A percentile compares a stretch with the other conserved stretches of the same genome.
phyloP scores from a whole-genome alignment of 345 rosid genomes.

The Eucalyptus sp. region DNA sequence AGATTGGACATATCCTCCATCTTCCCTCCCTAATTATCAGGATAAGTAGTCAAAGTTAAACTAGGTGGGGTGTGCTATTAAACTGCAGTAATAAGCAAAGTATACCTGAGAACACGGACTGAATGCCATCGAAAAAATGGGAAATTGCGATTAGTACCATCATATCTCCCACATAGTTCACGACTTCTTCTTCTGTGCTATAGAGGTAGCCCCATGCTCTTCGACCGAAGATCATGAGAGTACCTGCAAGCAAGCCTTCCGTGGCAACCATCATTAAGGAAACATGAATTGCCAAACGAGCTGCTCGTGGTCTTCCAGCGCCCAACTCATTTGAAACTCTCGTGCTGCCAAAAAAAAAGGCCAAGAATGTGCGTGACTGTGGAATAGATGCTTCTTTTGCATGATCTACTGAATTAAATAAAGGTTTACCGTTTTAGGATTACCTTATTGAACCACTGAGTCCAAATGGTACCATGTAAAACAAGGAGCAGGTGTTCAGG shows the following conservation, averaged over 20 bases:
- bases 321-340: conserved; percentile 45
- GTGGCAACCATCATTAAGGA: conserved; percentile 1
- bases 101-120: conserved; percentile 8
- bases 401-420: neutral
- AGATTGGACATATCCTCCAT: neutral
- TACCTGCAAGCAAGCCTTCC: conserved; percentile 17
- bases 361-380: neutral
- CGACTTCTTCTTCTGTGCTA: conserved; percentile 26
- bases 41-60: neutral
- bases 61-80: neutral
- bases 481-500: neutral
- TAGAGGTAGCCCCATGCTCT: conserved; percentile 16
- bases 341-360: conserved; percentile 8
- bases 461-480: conserved; percentile 11
- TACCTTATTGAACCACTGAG: conserved; percentile 14
- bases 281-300: conserved; percentile 15
- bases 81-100: neutral
- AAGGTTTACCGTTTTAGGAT: neutral
- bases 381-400: neutral
- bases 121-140: conserved; percentile 16
- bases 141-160: conserved; percentile 17
- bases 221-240: conserved; percentile 8
- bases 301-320: conserved; percentile 36
- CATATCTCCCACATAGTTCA: conserved; percentile 18
- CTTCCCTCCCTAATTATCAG: neutral